phyloP scores from a whole-genome alignment of 495 filamentous ascomycete genomes.

The Lophiotrema nucula region DNA sequence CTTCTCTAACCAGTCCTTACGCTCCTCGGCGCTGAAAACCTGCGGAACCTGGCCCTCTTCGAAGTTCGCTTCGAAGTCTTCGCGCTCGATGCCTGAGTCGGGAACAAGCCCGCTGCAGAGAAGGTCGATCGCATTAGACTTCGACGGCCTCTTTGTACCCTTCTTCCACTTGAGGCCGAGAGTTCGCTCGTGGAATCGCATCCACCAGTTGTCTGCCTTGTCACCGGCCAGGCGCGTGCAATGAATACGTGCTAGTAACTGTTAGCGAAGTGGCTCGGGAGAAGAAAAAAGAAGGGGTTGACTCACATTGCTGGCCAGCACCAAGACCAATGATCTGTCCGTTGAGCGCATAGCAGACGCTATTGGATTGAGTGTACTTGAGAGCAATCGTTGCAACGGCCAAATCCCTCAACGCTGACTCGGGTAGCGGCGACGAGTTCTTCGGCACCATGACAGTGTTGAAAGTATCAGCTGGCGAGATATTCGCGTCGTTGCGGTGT shows the following conservation, averaged over 20 bases:
- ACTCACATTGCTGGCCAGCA: constrained; percentile 83
- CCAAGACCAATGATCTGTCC: constrained; percentile 93
- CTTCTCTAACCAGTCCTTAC: constrained; percentile 76
- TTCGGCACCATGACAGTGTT: constrained; percentile 79
- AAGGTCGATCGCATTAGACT: constrained; percentile 96
- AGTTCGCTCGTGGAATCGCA: constrained; percentile 88
- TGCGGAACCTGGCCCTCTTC: constrained; percentile 73
- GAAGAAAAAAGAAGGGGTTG: not conserved
- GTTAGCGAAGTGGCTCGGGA: not conserved
- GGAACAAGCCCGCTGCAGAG: constrained; percentile 82
- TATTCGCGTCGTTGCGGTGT: constrained; percentile 85
- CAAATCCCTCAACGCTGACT: constrained; percentile 81
- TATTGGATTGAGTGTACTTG: constrained; percentile 98
- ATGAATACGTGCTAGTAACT: constrained; percentile 68
- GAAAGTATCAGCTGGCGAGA: constrained; percentile 81
- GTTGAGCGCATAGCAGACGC: constrained; percentile 94
- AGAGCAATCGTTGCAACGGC: constrained; percentile 94
- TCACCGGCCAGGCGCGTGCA: constrained; percentile 97
- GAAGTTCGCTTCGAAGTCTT: constrained; percentile 83
- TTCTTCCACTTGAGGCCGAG: constrained; percentile 93
- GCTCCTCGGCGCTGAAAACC: constrained; percentile 80
- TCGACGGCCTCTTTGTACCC: constrained; percentile 91
- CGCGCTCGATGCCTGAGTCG: constrained; percentile 73
- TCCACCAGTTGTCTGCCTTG: constrained; percentile 99
- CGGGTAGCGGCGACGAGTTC: constrained; percentile 66